Evolutionary conservation across 768 basidiomycete genomes (phyloP).

Genomic region (Sarcodon sp.): DNA sequence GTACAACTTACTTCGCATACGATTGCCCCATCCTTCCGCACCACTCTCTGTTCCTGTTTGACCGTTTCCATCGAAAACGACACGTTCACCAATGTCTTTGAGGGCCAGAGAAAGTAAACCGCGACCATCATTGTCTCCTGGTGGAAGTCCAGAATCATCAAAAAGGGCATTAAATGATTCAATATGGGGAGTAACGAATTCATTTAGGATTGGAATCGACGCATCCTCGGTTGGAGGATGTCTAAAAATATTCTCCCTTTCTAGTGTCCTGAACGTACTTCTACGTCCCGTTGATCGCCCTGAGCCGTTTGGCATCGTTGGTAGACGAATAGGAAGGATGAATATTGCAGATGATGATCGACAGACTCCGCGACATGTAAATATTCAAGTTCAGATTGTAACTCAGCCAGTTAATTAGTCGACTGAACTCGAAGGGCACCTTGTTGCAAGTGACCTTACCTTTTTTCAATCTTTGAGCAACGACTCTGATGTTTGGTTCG

Average conservation of each 20-base stretch:
- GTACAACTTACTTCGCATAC: constrained; percentile 61
- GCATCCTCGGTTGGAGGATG: constrained; percentile 59
- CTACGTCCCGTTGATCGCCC: constrained; percentile 22
- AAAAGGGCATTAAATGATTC: constrained; percentile 96
- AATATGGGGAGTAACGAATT: constrained; percentile 88
- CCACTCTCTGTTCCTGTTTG: constrained; percentile 38
- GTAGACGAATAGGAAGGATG: constrained; percentile 1
- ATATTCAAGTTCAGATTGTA: no score
- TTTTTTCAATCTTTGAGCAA: no score
- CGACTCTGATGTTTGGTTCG: constrained; percentile 51
- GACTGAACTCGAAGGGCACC: no score
- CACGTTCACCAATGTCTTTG: constrained; percentile 79
- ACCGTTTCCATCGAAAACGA: constrained; percentile 79
- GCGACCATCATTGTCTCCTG: constrained; percentile 61
- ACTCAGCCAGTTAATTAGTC: no score
- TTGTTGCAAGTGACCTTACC: no score
- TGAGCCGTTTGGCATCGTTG: constrained; percentile 38
- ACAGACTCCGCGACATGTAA: no score
- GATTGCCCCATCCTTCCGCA: constrained; percentile 60
- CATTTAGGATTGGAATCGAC: constrained; percentile 73
- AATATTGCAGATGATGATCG: background rate
- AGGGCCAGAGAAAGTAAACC: constrained; percentile 72
- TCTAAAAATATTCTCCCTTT: constrained; percentile 66
- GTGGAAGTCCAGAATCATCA: constrained; percentile 76
- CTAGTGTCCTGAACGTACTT: constrained; percentile 68